Base-by-base conservation (phyloP, 768 basidiomycete genomes). In the Chalciporus pseudorubinellus region DNA sequence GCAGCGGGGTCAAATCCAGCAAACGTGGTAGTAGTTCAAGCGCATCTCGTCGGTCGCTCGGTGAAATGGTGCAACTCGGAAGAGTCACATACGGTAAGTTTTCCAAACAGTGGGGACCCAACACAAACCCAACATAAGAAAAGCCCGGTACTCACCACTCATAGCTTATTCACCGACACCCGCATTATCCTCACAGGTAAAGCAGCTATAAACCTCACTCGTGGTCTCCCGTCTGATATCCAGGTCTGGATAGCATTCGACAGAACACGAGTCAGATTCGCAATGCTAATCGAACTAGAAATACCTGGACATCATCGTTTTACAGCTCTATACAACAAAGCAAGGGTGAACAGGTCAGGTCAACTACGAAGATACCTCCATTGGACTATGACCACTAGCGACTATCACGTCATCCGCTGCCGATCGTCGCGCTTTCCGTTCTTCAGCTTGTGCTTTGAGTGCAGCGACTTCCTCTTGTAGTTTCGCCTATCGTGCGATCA, bases 401-500 rank as follows among this genome's bases (percentile, higher is more conserved):
- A 69, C 64, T 22, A 68, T 52, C 24, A 67, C 62, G 6, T 66
- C 65, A 22, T 63, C 63, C 6, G 61, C 64, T 1, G 66, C 66
- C 2, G 55, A 58, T 40, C 64, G 61, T 22, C 65, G 66, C 24
- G 73, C 71, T 50, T 59, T 68, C 39, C 80, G 74, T 50, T 76
- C 75, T 0, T 72, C 79, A 21, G 78, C 74, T 52, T 73, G 78
- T 9, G 73, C 64, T 55, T 81, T 73, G 20, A 89, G 68, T 4
- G 69, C 69, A 39, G 80, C 80, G 33, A 89, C 74, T 52, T 89
- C 87, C 19, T 72, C 72, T 50, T 77, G 73, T 26, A 88, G 67
- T 55, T 81, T 83, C 14, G 73, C 72, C 87, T 87, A 46, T 12
- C 36, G 16, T 39, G 39, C 44, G 12, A 34, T 46, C 38, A 53